These are phyloP conservation scores for Marasmius tenuissimus DNA, from an alignment of 1,284 basidiomycete genomes.

Conservation along the genomic window DNA sequence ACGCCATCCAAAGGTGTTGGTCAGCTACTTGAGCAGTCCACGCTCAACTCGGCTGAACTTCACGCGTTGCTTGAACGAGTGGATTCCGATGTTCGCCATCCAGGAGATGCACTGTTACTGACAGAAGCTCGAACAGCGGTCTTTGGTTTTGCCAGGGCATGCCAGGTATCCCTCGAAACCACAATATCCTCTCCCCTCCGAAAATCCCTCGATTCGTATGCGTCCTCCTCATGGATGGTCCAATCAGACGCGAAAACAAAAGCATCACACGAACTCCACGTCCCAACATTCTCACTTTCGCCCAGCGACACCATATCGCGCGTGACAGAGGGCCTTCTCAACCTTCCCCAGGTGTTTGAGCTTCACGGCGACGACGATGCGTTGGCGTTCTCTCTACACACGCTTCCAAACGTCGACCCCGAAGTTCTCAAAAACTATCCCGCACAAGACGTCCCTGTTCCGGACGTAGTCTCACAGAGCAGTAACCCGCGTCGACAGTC, in stretches of 20 bases:
- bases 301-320: conserved; percentile 88
- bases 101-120: conserved; percentile 45
- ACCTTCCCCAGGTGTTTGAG: conserved; percentile 92
- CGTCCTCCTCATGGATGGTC: conserved; percentile 71
- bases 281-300: conserved; percentile 93
- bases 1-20: conserved; percentile 71
- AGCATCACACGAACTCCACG: conserved; percentile 62
- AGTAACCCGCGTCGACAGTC: conserved; percentile 36
- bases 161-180: conserved; percentile 77
- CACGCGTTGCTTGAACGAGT: conserved; percentile 60
- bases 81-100: conserved; percentile 39
- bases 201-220: conserved; percentile 73
- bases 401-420: conserved; percentile 66
- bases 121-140: conserved; percentile 59
- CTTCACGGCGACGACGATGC: conserved; percentile 92
- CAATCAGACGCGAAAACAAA: conserved; percentile 44
- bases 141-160: conserved; percentile 66
- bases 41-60: conserved; percentile 79
- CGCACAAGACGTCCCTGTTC: conserved; percentile 31
- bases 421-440: conserved; percentile 53
- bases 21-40: conserved; percentile 75
- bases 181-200: conserved; percentile 87
- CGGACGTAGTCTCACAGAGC: conserved; percentile 25
- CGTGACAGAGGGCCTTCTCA: conserved; percentile 90
- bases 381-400: conserved; percentile 85